These are phyloP conservation scores for Euphorbia peplus DNA, from an alignment of 345 rosid genomes.

Conservation along the genomic window DNA sequence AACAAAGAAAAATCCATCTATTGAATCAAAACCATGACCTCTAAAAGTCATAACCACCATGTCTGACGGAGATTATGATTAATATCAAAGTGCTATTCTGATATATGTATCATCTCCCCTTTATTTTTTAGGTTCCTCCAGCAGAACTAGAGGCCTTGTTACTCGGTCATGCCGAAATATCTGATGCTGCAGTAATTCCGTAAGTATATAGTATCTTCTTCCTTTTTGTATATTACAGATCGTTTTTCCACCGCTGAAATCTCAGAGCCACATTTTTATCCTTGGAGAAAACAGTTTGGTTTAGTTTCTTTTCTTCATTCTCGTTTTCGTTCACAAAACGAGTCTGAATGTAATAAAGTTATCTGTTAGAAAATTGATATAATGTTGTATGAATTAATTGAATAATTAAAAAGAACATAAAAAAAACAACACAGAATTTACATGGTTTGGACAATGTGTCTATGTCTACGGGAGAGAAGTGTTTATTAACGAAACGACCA, in stretches of 20 bases:
- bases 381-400: no score
- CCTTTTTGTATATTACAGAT: background rate
- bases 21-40: no score
- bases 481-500: no score
- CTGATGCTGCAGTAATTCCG: slow-evolving; percentile 87
- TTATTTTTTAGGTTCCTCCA: slow-evolving; percentile 63
- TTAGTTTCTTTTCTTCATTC: background rate
- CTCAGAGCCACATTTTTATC: background rate
- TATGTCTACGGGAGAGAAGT: no score
- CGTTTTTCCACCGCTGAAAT: background rate
- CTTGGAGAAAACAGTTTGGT: background rate
- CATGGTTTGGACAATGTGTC: no score
- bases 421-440: no score
- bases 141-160: slow-evolving; percentile 87
- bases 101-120: background rate
- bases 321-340: background rate
- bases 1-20: no score
- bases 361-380: no score
- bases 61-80: background rate
- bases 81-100: background rate
- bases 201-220: slow-evolving; percentile 32
- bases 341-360: background rate
- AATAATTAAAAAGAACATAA: no score
- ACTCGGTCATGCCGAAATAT: slow-evolving; percentile 63
- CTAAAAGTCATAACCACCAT: no score